A percentile compares a stretch with the other conserved stretches of the same genome.
Evolutionary conservation across 2,329 filamentous ascomycete species (phyloP).

Genomic region (Nothophaeocryptopus gaeumannii): DNA sequence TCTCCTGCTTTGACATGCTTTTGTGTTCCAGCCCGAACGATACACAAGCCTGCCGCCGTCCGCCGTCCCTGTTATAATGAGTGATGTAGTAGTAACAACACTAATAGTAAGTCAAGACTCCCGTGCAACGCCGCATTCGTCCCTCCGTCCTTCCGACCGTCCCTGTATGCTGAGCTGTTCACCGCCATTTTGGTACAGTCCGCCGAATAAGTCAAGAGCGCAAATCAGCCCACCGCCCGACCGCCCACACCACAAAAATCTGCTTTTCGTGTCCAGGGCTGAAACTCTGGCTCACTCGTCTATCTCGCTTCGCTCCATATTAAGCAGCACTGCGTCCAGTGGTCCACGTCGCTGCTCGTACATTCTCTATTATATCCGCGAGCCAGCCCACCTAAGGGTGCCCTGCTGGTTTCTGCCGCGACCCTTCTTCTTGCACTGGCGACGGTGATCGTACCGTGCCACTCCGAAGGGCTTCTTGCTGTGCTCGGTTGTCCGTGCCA

Average conservation of each 20-base stretch:
- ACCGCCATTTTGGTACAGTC: constrained; percentile 17
- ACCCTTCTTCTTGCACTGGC: constrained; percentile 29
- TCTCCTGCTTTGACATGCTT: background rate
- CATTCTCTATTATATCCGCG: background rate
- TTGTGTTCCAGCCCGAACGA: background rate
- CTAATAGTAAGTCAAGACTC: background rate
- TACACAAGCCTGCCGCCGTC: constrained; percentile 1
- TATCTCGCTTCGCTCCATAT: constrained; percentile 1
- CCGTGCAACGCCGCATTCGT: background rate
- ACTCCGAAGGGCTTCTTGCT: constrained; percentile 29
- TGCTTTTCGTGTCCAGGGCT: constrained; percentile 17
- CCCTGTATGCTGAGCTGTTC: constrained; percentile 8
- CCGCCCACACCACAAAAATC: background rate
- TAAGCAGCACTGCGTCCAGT: constrained; percentile 9
- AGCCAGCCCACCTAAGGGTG: constrained; percentile 23
- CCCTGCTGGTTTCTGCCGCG: constrained; percentile 20
- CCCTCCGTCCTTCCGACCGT: background rate
- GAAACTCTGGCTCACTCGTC: constrained; percentile 12
- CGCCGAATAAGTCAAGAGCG: background rate
- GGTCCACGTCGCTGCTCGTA: constrained; percentile 6
- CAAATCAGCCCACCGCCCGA: constrained; percentile 4
- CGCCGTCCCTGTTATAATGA: background rate
- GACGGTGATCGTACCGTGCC: constrained; percentile 30
- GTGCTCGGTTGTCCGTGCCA: constrained; percentile 26
- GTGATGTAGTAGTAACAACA: background rate